These are phyloP conservation scores for Sugiyamaella castrensis DNA, from an alignment of 1,139 yeast genomes.

Conservation along the genomic window DNA sequence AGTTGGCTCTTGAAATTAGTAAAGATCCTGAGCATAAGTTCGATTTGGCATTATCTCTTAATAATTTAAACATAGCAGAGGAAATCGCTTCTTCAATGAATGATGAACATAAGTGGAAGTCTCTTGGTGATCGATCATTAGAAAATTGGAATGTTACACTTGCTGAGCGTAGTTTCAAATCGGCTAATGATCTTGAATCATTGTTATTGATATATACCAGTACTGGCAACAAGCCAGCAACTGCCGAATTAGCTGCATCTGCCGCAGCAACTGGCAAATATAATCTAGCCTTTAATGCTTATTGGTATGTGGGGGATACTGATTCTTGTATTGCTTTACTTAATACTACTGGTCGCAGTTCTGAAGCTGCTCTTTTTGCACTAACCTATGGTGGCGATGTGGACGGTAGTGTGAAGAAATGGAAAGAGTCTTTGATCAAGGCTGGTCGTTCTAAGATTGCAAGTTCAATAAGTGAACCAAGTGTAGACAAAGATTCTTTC, in stretches of 20 bases:
- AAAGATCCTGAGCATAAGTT: conserved; percentile 84
- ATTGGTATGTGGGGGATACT: conserved; percentile 80
- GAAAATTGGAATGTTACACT: conserved; percentile 72
- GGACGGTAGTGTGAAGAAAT: conserved; percentile 50
- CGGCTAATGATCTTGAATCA: conserved; percentile 80
- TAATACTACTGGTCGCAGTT: conserved; percentile 61
- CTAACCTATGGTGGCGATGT: conserved; percentile 64
- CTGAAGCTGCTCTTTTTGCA: conserved; percentile 85
- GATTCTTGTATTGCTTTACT: conserved; percentile 64
- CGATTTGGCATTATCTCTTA: conserved; percentile 71
- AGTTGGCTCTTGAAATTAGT: conserved; percentile 77
- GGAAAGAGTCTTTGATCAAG: conserved; percentile 60
- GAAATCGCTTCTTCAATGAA: conserved; percentile 55
- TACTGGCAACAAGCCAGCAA: conserved; percentile 62
- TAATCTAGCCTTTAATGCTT: conserved; percentile 88
- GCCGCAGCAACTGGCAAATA: conserved; percentile 74
- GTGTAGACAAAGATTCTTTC: conserved; percentile 31
- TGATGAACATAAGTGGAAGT: conserved; percentile 78
- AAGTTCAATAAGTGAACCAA: conserved; percentile 38
- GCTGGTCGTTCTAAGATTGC: conserved; percentile 59
- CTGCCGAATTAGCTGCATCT: conserved; percentile 53
- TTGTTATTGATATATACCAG: conserved; percentile 80
- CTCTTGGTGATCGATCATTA: conserved; percentile 84
- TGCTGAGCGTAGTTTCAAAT: conserved; percentile 77
- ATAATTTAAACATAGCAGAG: conserved; percentile 68